phyloP scores from a whole-genome alignment of 2,329 filamentous ascomycete genomes.

The Ascochyta viciae-villosae region DNA sequence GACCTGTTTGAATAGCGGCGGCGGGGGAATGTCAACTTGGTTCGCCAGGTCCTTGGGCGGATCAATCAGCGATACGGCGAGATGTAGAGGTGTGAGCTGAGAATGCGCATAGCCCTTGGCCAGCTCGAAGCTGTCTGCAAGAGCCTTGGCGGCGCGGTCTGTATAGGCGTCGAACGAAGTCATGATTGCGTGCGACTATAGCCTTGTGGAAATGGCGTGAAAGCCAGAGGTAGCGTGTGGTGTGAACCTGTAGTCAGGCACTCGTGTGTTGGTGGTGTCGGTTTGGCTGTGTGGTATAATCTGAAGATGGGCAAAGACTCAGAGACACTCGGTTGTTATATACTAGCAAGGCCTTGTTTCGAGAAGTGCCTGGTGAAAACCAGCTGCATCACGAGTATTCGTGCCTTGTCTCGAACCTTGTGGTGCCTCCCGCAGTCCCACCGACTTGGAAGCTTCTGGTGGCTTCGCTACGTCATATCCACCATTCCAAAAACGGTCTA shows the following conservation, averaged over 20 bases:
- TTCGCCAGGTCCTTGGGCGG: constrained; percentile 77
- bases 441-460: constrained; percentile 37
- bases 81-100: constrained; percentile 87
- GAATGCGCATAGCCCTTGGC: constrained; percentile 91
- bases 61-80: constrained; percentile 82
- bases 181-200: constrained; percentile 59
- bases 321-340: constrained; percentile 30
- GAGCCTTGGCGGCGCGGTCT: constrained; percentile 86
- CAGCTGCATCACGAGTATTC: constrained; percentile 38
- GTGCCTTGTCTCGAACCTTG: constrained; percentile 20
- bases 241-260: constrained; percentile 21
- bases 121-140: constrained; percentile 86
- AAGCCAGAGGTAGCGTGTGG: constrained; percentile 20
- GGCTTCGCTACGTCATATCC: constrained; percentile 16
- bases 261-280: constrained; percentile 17
- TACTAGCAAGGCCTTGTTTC: constrained; percentile 19
- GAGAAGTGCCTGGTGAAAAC: constrained; percentile 29
- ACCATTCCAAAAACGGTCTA: constrained; percentile 1
- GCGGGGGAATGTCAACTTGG: constrained; percentile 63
- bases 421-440: constrained; percentile 25
- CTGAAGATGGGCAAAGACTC: constrained; percentile 12
- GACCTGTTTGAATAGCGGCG: constrained; percentile 92
- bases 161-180: constrained; percentile 88
- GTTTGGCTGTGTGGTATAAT: constrained; percentile 21
- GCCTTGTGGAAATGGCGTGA: constrained; percentile 27